Conservation (phyloP, 176 grass and related monocot species). For the Avena atlantica region DNA sequence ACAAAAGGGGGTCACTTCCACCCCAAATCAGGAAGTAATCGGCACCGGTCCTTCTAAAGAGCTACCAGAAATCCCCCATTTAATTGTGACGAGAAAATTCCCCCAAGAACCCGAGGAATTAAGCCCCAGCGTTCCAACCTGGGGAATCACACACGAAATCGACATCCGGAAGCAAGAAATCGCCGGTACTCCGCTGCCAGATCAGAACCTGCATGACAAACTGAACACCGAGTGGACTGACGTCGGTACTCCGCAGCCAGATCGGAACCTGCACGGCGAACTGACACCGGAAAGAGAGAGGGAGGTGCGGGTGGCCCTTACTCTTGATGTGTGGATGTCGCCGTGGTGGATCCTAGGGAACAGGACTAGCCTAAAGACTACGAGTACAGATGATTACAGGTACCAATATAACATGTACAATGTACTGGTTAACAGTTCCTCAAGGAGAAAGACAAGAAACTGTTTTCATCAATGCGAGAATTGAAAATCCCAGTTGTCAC, state of each 20-base stretch:
- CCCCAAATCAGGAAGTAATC: neutral
- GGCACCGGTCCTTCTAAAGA: neutral
- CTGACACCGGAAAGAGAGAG: neutral
- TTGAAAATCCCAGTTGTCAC: no score
- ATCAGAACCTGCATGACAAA: neutral
- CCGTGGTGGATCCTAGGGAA: neutral
- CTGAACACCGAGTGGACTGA: neutral
- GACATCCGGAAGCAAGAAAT: no score
- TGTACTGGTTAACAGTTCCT: no score
- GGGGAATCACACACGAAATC: no score
- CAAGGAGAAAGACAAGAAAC: no score
- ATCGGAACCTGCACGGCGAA: neutral
- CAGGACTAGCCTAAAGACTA: no score
- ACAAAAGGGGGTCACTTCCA: neutral
- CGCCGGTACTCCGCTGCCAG: neutral
- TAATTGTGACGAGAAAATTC: neutral
- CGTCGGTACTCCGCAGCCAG: no score
- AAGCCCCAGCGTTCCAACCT: no score
- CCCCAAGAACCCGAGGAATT: no score
- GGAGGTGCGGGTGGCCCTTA: neutral
- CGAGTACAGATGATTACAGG: no score
- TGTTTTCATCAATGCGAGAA: no score
- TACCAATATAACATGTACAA: no score
- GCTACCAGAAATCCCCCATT: neutral
- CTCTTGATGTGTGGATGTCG: conserved; percentile 28